Evolutionary conservation across 2,329 filamentous ascomycete species (phyloP), one percentile per base, ranked within the genome.

Genomic region (Elsinoe perseae): DNA sequence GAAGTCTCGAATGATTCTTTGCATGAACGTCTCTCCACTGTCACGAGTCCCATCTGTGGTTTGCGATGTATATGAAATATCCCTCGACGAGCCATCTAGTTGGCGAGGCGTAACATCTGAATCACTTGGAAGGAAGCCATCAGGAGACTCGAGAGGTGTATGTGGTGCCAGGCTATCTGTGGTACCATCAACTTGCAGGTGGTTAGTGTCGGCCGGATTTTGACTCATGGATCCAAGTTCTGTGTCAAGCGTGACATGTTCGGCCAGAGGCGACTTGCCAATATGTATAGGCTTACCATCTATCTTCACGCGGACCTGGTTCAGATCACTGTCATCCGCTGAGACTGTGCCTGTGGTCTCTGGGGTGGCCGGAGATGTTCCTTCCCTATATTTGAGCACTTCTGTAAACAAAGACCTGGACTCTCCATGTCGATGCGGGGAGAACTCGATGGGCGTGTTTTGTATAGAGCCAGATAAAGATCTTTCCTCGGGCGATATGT

Each of bases 1-100:
- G 48, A 68, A 70, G 54, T 69, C 59, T 8, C 65, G 58, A 25
- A 68, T 57, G 27, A 65, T 59, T 14, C 59, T 60, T 27, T 56
- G 53, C 53, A 56, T 56, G 42, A 56, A 56, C 7, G 38, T 56
- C 40, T 56, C 53, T 7, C 23, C 28, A 32, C 36, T 56, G 16
- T 48, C 53, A 2, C 53, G 23, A 18, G 52, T 42, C 5, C 42
- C 12, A 23, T 48, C 36, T n/a, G 42, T 38, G 4, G 12, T 18
- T 3, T 16, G 25, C n/a, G 48, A 52, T 16, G 28, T 30, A 20
- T 36, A 23, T 27, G 30, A 36, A 7, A 21, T 30, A 23, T 34
- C 30, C 20, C 48, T 21, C 2, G 30, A 36, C n/a, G 42, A 34
- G 21, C 20, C 27, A 27, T 46, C 42, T 12, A 56, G 42, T 10